Base-by-base conservation (phyloP, 192 early-diverging fungal genomes). In the Coemansia sp. region DNA sequence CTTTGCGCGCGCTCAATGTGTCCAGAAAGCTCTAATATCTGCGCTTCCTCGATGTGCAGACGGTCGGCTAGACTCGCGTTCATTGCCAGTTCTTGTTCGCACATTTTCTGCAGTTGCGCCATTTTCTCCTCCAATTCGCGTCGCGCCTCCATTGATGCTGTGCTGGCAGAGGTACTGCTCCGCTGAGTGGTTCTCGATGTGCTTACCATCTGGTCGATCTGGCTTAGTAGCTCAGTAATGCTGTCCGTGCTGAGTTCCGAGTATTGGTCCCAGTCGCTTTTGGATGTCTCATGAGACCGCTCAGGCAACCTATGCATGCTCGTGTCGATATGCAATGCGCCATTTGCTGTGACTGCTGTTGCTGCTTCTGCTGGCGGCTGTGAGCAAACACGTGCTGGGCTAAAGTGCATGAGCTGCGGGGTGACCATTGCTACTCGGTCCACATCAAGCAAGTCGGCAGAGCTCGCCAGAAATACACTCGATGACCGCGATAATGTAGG, bases 141-240 rank as follows among this genome's bases (percentile, higher is more conserved):
- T 6, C 64, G 58, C 42, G 54, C 37, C 45, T n/a, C n/a, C n/a
- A n/a, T n/a, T 35, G 29, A 12, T 60, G 62, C 43, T 64, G n/a
- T n/a, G n/a, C n/a, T n/a, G n/a, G n/a, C 24, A 9, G 35, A 51
- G 43, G 29, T 46, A n/a, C 57, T 59, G 20, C 64, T 32, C n/a
- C 24, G 47, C 1, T 67, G 49, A 8, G 40, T 31, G 51, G 27
- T 62, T 22, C 45, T 45, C 31, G 77, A 39, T 7, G 71, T 45
- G 6, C 43, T 45, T 1, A 74, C 64, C 43, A 64, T 62, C 5
- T 29, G 35, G 38, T 79, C 68, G 37, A 79, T 79, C 8, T 64
- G 71, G 35, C 71, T 40, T 6, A 79, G 60, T 37, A 79, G 71
- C 46, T 73, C 77, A 0, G 71, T 67, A 1, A 79, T 61, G 61